These are phyloP conservation scores for Xylaria sp. DNA, from an alignment of 2,329 filamentous ascomycete genomes.

Conservation along the genomic window DNA sequence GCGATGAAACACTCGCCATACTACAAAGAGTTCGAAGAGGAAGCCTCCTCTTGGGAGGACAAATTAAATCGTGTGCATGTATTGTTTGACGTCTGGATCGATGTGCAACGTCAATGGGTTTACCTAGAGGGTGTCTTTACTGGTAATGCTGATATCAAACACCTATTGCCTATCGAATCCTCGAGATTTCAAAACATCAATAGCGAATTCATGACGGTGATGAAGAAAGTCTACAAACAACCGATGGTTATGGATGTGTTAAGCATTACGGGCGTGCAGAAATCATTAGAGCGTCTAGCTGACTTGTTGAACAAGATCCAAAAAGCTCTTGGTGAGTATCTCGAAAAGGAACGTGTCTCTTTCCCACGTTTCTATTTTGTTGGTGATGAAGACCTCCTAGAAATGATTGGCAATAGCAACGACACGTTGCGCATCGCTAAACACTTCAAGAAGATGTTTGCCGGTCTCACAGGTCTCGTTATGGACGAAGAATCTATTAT, in stretches of 20 bases:
- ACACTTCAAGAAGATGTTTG: slow-evolving; percentile 99
- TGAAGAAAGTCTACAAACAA: slow-evolving; percentile 99
- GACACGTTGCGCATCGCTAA: slow-evolving; percentile 96
- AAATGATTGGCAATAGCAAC: slow-evolving; percentile 99
- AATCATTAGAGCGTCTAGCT: slow-evolving; percentile 93
- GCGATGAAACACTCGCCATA: slow-evolving; percentile 99
- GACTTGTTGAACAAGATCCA: slow-evolving; percentile 99
- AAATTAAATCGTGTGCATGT: slow-evolving; percentile 97
- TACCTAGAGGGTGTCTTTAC: slow-evolving; percentile 99
- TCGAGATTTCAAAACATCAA: slow-evolving; percentile 99
- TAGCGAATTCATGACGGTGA: slow-evolving; percentile 97
- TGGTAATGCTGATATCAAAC: slow-evolving; percentile 98
- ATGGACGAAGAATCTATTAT: slow-evolving; percentile 94
- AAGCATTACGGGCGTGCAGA: slow-evolving; percentile 94
- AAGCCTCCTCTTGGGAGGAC: slow-evolving; percentile 96
- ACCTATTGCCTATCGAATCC: slow-evolving; percentile 94
- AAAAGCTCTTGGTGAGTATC: slow-evolving; percentile 96
- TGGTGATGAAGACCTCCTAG: slow-evolving; percentile 95
- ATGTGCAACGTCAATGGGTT: slow-evolving; percentile 99
- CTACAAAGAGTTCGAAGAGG: slow-evolving; percentile 99
- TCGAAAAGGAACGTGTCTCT: slow-evolving; percentile 95
- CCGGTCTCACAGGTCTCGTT: slow-evolving; percentile 87
- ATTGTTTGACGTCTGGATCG: slow-evolving; percentile 99
- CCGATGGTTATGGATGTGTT: slow-evolving; percentile 96
- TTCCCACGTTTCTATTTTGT: slow-evolving; percentile 99